Percentiles rank a stretch among this genome's conserved stretches.
Conservation (phyloP, 2,329 filamentous ascomycete species). For the Aspergillus japonicus region DNA sequence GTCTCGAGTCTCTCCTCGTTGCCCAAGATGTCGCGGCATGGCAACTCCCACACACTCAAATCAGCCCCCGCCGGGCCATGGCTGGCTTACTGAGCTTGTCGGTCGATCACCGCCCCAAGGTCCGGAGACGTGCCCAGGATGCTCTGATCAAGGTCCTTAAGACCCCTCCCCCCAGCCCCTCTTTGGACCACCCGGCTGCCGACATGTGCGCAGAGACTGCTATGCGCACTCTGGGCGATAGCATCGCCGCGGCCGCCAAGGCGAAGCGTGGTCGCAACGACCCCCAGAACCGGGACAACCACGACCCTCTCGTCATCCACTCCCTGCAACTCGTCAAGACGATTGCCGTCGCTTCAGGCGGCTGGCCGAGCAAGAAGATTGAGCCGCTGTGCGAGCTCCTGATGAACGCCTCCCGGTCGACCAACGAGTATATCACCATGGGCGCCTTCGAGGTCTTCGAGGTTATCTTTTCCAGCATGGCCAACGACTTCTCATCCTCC, state of each 20-base stretch:
- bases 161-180: conserved; percentile 84
- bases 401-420: conserved; percentile 82
- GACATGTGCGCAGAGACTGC: conserved; percentile 95
- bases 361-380: conserved; percentile 96
- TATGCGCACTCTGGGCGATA: conserved; percentile 72
- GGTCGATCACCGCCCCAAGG: conserved; percentile 86
- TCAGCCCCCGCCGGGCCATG: conserved; percentile 82
- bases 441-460: conserved; percentile 96
- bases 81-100: conserved; percentile 82
- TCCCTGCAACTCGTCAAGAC: conserved; percentile 89
- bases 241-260: conserved; percentile 64
- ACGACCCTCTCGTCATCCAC: conserved; percentile 86
- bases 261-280: conserved; percentile 60
- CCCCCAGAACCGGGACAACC: conserved; percentile 49
- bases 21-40: conserved; percentile 86
- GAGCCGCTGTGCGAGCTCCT: conserved; percentile 87
- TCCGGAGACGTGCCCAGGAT: conserved; percentile 89
- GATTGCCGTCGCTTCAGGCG: conserved; percentile 79
- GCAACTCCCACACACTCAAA: conserved; percentile 78
- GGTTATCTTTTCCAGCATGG: conserved; percentile 90
- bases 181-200: conserved; percentile 87
- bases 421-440: conserved; percentile 95
- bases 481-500: conserved; percentile 78
- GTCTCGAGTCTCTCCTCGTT: conserved; percentile 83
- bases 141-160: conserved; percentile 79